Evolutionary conservation across 129 eudicot genomes (phyloP).

Genomic region (Pittosporum tobira): DNA sequence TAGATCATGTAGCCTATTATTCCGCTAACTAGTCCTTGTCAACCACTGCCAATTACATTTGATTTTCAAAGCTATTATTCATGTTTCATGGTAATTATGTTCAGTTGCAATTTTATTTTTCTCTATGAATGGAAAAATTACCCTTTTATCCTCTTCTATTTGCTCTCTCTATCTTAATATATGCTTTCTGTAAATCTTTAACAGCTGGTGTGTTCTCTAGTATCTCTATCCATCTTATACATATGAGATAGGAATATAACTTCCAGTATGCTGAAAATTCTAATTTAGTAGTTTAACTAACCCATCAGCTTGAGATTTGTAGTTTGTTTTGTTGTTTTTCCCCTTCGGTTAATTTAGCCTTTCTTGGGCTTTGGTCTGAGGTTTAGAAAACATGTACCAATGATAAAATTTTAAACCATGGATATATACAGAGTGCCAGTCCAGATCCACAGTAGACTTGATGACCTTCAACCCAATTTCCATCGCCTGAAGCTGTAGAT

Average conservation of each 20-base stretch:
- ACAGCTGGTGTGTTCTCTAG: background rate
- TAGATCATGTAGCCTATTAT: slow-evolving; percentile 11
- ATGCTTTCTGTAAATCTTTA: background rate
- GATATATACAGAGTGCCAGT: no score
- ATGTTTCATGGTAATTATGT: background rate
- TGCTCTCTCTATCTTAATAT: background rate
- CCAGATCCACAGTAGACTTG: no score
- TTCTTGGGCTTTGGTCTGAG: background rate
- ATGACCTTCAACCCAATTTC: no score
- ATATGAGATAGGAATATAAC: no score
- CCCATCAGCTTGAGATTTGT: background rate
- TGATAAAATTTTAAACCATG: no score
- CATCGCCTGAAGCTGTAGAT: no score
- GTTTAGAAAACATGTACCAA: no score
- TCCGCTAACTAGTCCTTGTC: background rate
- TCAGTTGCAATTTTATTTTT: background rate
- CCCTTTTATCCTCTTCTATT: background rate
- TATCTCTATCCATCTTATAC: no score
- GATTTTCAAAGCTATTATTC: background rate
- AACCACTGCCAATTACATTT: background rate
- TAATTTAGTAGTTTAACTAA: no score
- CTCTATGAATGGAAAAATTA: background rate
- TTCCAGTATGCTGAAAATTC: no score
- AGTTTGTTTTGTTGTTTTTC: background rate
- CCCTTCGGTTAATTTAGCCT: background rate